Evolutionary conservation across 208 protist species (phyloP).

Genomic region (Leishmania tarentolae): DNA sequence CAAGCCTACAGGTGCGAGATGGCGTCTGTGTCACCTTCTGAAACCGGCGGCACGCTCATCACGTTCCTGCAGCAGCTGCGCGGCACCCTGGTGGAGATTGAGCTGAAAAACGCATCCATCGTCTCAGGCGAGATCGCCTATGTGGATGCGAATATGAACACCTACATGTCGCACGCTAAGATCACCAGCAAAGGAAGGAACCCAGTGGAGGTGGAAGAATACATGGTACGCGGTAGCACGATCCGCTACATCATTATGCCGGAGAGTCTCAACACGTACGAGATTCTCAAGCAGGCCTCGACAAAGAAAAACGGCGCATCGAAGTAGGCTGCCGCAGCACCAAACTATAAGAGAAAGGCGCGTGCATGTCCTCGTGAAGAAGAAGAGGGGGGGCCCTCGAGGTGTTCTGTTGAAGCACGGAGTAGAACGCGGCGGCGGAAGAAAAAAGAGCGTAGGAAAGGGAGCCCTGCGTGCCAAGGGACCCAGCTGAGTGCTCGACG

Average conservation of each 20-base stretch:
- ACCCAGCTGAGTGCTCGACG: background rate
- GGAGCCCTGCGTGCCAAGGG: background rate
- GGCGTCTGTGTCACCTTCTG: conserved; percentile 46
- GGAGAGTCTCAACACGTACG: conserved; percentile 95
- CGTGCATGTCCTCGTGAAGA: background rate
- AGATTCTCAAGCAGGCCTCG: conserved; percentile 80
- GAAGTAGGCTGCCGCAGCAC: background rate
- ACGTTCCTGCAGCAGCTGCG: conserved; percentile 98
- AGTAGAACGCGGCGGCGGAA: too few relatives aligned
- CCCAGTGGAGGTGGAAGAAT: conserved; percentile 94
- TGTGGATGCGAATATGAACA: conserved; percentile 97
- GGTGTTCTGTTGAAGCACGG: background rate
- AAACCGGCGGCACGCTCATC: conserved; percentile 82
- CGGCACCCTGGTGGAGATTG: conserved; percentile 97
- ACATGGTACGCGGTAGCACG: conserved; percentile 97
- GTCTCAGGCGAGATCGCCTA: conserved; percentile 88
- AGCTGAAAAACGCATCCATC: conserved; percentile 99
- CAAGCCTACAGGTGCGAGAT: conserved; percentile 13
- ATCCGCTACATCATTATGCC: conserved; percentile 98
- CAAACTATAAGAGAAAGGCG: background rate
- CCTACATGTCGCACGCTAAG: conserved; percentile 97
- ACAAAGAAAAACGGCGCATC: conserved; percentile 25
- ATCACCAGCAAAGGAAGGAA: conserved; percentile 97
- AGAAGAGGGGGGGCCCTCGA: too few relatives aligned
- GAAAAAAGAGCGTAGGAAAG: background rate